These are phyloP conservation scores for Macrolepiota dolichaula DNA, from an alignment of 768 basidiomycete species.

Conservation along the genomic window DNA sequence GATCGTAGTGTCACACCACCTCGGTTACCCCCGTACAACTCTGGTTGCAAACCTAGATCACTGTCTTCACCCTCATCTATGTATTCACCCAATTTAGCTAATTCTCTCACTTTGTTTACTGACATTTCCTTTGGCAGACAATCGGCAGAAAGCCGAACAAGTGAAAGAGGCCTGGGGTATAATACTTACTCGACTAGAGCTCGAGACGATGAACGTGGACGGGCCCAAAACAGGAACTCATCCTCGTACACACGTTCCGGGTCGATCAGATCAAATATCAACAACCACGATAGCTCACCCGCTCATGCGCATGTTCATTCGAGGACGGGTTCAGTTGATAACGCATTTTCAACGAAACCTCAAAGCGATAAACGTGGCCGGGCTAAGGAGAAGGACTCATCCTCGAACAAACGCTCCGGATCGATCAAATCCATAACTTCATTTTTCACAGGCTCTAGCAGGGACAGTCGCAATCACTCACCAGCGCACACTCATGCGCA, in stretches of 20 bases:
- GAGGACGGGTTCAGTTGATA: not conserved
- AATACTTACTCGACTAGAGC: not conserved
- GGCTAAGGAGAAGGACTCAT: constrained; percentile 10
- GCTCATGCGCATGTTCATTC: not conserved
- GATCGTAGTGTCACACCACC: not conserved
- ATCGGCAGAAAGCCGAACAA: not conserved
- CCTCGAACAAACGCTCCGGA: constrained; percentile 26
- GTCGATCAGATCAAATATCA: constrained; percentile 26
- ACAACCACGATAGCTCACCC: constrained; percentile 12
- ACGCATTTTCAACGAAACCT: not conserved
- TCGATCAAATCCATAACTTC: constrained; percentile 32
- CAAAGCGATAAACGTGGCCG: constrained; percentile 10
- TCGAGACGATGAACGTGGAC: constrained; percentile 11
- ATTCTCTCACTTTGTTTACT: not conserved
- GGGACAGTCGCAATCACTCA: constrained; percentile 5
- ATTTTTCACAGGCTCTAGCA: constrained; percentile 24
- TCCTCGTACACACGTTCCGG: constrained; percentile 27
- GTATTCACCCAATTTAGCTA: not conserved
- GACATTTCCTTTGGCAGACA: not conserved
- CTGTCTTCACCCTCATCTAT: not conserved
- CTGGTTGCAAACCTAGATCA: not conserved
- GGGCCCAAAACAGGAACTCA: constrained; percentile 10
- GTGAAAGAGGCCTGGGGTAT: not conserved
- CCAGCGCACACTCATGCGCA: too few relatives aligned
- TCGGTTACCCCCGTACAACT: not conserved